These are phyloP conservation scores for Nepenthes mirabilis DNA, from an alignment of 148 eudicot genomes.

Conservation along the genomic window DNA sequence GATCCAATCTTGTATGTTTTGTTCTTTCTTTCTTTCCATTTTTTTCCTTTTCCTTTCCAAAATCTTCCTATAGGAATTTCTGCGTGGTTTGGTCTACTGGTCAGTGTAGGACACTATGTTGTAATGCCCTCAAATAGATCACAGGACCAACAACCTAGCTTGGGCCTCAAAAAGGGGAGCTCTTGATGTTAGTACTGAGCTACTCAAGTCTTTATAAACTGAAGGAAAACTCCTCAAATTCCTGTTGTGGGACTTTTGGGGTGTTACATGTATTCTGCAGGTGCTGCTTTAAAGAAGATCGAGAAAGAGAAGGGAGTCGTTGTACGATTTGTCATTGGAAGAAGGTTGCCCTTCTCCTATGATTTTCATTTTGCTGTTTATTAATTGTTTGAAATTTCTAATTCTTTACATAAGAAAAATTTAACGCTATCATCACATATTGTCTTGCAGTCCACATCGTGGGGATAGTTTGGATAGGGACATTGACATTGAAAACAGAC, in stretches of 20 bases:
- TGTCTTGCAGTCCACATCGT: constrained; percentile 50
- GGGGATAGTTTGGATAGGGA: constrained; percentile 68
- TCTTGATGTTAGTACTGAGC: background rate
- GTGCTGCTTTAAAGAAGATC: constrained; percentile 46
- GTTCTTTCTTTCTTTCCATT: no score
- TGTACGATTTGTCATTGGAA: constrained; percentile 68
- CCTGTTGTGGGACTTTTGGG: background rate
- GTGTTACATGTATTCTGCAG: constrained; percentile 14
- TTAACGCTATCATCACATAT: constrained; percentile 2
- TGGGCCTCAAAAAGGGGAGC: no score
- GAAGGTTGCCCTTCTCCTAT: constrained; percentile 31
- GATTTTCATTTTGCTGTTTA: background rate
- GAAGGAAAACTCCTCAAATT: background rate
- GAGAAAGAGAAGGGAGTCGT: constrained; percentile 59
- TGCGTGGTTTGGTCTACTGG: no score
- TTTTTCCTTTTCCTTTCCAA: no score
- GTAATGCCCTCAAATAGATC: no score
- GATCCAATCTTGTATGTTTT: no score
- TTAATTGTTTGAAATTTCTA: background rate
- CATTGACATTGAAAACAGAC: constrained; percentile 61
- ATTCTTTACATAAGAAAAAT: background rate
- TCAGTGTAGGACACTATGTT: no score
- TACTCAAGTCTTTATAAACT: background rate
- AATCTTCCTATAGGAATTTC: no score
- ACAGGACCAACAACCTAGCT: no score